Base-by-base conservation (phyloP, 2,329 filamentous ascomycete genomes). In the Nigrospora oryzae region DNA sequence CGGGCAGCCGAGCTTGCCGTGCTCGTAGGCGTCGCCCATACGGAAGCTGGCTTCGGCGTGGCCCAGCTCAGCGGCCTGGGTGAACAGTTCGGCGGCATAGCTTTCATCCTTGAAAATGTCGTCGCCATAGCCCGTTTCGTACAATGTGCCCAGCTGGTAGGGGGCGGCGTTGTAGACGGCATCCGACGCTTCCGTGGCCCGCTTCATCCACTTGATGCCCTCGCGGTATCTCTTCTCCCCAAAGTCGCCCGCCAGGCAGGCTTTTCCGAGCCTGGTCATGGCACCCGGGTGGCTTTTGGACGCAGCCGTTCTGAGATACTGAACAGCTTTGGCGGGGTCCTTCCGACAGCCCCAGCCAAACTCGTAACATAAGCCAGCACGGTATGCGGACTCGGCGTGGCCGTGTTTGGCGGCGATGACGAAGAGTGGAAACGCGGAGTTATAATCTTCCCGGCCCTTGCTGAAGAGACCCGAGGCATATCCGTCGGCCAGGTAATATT, bases 1-100 rank as follows among this genome's bases (percentile, higher is more conserved):
- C 1, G 93, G 93, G 59, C 93, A 98, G 53, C 79, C 82, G 46
- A 97, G 74, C 51, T 83, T 80, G 13, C 93, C 93, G 58, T 95
- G 89, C 67, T 98, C 93, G 61, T 98, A 98, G 1, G 91, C 90
- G 61, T 96, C 89, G n/a, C 93, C 93, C 68, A 98, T 81, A 43
- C 89, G 80, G 64, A 83, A 89, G 57, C 84, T 88, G 30, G 93
- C 90, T 53, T 95, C 85, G 2, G 85, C 70, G 57, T 98, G 89
- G 8, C 90, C 90, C 40, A 98, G 68, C 58, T 97, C 93, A 1
- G 93, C 93, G 11, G 93, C 87, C 59, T 95, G 88, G 1, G 93
- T 97, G 57, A 95, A 94, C 1, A 98, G 72, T 62, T 97, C 89
- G 30, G 90, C 91, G 1, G 93, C 89, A 60, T 98, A 97, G 34